Evolutionary conservation across 352 stramenopile species (phyloP), one percentile per base, ranked within the genome.

Genomic region (Pilasporangium apinafurcum): DNA sequence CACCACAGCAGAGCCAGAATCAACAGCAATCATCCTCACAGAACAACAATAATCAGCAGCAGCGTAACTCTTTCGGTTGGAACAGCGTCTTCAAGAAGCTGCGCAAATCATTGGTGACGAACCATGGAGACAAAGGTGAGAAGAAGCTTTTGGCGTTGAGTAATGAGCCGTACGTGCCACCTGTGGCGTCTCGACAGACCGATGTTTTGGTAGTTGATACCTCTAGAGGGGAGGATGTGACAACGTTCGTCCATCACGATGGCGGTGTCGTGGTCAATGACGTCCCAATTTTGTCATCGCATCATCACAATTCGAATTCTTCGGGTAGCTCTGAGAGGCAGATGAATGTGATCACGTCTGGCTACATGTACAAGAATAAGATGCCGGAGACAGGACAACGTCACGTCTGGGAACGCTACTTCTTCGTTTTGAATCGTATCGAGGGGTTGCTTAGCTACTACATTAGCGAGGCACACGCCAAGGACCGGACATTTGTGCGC

Each of bases 301-400:
- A 47, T 30, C 36, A 50, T 20, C 32, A 33, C 28, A 20, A 2
- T 1, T 44, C 32, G 18, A 37, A 28, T 5, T 62, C 51, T 6
- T 62, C 58, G 8, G 68, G 66, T 29, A 53, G n/a, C n/a, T 26
- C 41, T 39, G 28, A 29, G 22, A 62, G 45, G 29, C 50, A 49
- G 5, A 63, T 69, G 51, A 88, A 90, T 38, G 72, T 86, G 14
- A 44, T 90, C 29, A 91, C 78, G 18, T 66, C 65, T n/a, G 82
- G 82, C 5, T 93, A 93, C 65, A 88, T 93, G 78, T 93, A 90
- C 62, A 89, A 90, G 52, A 93, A 72, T 68, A 87, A 86, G 52
- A 69, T 90, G 18, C 78, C 82, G 0, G 79, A 91, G 53, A 87
- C 77, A 1, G 82, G 82, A 10, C 76, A 93, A 58, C 59, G 71